Percentiles rank a stretch among this genome's conserved stretches.
Conservation (phyloP, 2,329 filamentous ascomycete genomes). For the Penicillium freii region DNA sequence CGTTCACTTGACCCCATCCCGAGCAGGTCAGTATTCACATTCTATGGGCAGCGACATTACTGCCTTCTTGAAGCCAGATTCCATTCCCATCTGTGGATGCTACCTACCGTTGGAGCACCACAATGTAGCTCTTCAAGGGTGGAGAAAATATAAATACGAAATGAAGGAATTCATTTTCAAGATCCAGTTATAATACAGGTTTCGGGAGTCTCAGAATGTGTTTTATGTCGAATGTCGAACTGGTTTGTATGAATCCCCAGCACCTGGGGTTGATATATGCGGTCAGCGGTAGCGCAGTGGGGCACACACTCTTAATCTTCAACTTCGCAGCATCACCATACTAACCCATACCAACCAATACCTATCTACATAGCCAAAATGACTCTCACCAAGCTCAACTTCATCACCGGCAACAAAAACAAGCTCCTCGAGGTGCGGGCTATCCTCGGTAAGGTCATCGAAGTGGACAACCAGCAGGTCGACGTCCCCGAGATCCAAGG, state of each 20-base stretch:
- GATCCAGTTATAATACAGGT: neutral
- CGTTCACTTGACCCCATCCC: no score
- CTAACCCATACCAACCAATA: neutral
- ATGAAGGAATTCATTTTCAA: neutral
- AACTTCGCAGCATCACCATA: neutral
- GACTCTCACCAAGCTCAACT: conserved; percentile 65
- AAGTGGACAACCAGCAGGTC: conserved; percentile 69
- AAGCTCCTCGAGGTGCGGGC: conserved; percentile 87
- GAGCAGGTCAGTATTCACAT: no score
- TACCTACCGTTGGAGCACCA: no score
- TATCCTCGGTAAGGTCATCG: conserved; percentile 72
- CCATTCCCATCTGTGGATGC: no score
- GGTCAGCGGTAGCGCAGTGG: neutral
- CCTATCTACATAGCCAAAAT: conserved; percentile 38
- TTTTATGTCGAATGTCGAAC: neutral
- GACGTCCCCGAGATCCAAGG: conserved; percentile 91
- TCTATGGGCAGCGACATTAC: no score
- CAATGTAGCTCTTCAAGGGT: neutral
- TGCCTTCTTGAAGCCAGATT: no score
- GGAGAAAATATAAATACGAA: neutral
- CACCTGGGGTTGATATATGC: neutral
- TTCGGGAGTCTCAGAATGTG: neutral
- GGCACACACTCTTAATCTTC: neutral
- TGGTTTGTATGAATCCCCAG: neutral
- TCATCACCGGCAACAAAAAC: conserved; percentile 95